Conservation (phyloP, 208 protist species). For the Leishmania mexicana region DNA sequence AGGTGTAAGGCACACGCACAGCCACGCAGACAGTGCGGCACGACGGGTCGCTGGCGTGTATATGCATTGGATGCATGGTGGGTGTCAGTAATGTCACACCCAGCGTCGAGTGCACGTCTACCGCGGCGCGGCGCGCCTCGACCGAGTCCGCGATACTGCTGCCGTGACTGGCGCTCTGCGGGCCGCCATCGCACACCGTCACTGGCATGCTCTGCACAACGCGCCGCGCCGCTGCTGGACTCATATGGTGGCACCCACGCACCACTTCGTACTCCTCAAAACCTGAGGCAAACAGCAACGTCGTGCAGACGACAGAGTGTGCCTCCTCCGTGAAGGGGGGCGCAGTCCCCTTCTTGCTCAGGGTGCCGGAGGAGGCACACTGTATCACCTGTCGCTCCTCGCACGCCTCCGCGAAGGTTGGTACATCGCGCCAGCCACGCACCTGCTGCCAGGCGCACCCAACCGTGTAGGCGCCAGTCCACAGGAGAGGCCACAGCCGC, state of each 20-base stretch:
- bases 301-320: slow-evolving; percentile 47
- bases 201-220: slow-evolving; percentile 36
- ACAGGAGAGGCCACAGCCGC: slow-evolving; percentile 69
- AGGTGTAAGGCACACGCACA: slow-evolving; percentile 22
- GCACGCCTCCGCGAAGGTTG: slow-evolving; percentile 23
- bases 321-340: not conserved
- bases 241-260: slow-evolving; percentile 26
- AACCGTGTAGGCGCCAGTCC: slow-evolving; percentile 54
- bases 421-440: slow-evolving; percentile 25
- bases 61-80: slow-evolving; percentile 55
- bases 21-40: slow-evolving; percentile 25
- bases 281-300: slow-evolving; percentile 66
- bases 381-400: not conserved
- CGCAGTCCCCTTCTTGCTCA: not conserved
- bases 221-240: slow-evolving; percentile 66
- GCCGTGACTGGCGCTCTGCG: not conserved
- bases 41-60: slow-evolving; percentile 16
- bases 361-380: not conserved
- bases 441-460: slow-evolving; percentile 76
- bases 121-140: slow-evolving; percentile 41
- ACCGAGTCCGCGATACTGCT: slow-evolving; percentile 2
- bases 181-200: not conserved
- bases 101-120: slow-evolving; percentile 68
- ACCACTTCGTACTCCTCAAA: slow-evolving; percentile 82
- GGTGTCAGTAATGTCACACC: slow-evolving; percentile 65